phyloP scores from a whole-genome alignment of 306 rosid genomes.

The Delonix regia region DNA sequence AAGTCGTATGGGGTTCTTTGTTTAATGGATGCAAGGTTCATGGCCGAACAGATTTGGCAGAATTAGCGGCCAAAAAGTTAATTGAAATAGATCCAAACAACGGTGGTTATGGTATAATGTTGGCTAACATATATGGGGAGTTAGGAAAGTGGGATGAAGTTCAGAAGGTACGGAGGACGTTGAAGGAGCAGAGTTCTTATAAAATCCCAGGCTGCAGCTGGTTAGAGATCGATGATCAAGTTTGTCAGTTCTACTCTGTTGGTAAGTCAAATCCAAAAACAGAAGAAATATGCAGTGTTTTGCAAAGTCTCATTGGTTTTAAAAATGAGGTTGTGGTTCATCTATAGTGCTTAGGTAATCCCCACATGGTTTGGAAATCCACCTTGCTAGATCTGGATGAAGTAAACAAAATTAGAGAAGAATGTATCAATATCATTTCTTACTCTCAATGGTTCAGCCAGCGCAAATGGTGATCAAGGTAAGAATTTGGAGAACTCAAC shows the following conservation, averaged over 20 bases:
- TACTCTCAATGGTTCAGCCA: neutral
- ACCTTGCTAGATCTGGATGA: conserved; percentile 14
- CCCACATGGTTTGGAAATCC: neutral
- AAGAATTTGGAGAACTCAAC: neutral
- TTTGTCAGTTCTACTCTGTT: conserved; percentile 66
- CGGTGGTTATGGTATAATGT: conserved; percentile 66
- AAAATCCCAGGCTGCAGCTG: conserved; percentile 87
- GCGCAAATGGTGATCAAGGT: neutral
- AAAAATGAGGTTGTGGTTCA: conserved; percentile 38
- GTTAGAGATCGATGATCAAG: conserved; percentile 72
- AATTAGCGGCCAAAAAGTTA: conserved; percentile 62
- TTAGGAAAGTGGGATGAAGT: conserved; percentile 82
- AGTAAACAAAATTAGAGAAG: conserved; percentile 10
- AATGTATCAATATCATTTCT: too few relatives aligned
- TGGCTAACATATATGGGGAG: conserved; percentile 70
- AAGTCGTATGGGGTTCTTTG: conserved; percentile 89
- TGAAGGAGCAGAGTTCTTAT: conserved; percentile 59
- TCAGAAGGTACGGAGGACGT: conserved; percentile 52
- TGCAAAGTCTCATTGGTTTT: conserved; percentile 54
- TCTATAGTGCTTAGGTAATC: conserved; percentile 17
- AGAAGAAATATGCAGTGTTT: conserved; percentile 53
- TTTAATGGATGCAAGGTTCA: conserved; percentile 75
- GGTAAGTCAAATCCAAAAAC: conserved; percentile 64
- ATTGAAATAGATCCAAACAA: conserved; percentile 69
- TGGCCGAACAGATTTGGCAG: conserved; percentile 70